Base-by-base conservation (phyloP, 306 rosid genomes). In the Cucurbita argyrosperma region DNA sequence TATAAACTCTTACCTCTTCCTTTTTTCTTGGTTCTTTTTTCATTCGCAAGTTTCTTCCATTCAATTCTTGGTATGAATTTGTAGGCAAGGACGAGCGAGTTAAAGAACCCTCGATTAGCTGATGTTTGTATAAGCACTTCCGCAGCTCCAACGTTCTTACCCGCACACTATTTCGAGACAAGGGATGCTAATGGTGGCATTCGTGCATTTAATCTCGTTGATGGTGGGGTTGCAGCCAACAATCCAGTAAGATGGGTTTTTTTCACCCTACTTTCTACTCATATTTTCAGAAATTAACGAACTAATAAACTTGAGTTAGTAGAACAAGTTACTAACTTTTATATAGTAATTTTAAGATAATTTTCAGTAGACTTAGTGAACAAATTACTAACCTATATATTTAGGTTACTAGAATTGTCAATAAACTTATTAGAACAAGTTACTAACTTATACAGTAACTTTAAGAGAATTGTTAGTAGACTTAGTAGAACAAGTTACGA, bases 111-210 rank as follows among this genome's bases (percentile, higher is more conserved):
- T 12, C 55, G 59, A 67, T 80, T 84, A 0, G 71, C 82, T 42
- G 88, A 84, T 71, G 49, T 79, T 7, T 84, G 85, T 70, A 26
- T 84, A 0, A 47, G 83, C 43, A 84, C 88, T 19, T 84, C 88
- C 0, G 88, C 88, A 38, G 88, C 88, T 35, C 88, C 85, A 18
- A 82, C 82, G 10, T 84, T 26, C 69, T 71, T 84, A 13, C 88
- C 88, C 0, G 71, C 83, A 9, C 85, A 84, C 59, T 79, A 39
- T 56, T 84, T 84, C 16, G 70, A 78, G 38, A 70, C 72, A 4
- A 53, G 61, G 5, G 82, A 84, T 69, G 21, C 16, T 0, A 56
- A 71, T 8, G 88, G 83, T 43, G 75, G 12, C 6, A 46, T 75
- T 30, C 78, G 71, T 12, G 57, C 56, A 10, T 84, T 74, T 30